Evolutionary conservation across 257 asterid genomes (phyloP).

Genomic region (Solanum acaule): DNA sequence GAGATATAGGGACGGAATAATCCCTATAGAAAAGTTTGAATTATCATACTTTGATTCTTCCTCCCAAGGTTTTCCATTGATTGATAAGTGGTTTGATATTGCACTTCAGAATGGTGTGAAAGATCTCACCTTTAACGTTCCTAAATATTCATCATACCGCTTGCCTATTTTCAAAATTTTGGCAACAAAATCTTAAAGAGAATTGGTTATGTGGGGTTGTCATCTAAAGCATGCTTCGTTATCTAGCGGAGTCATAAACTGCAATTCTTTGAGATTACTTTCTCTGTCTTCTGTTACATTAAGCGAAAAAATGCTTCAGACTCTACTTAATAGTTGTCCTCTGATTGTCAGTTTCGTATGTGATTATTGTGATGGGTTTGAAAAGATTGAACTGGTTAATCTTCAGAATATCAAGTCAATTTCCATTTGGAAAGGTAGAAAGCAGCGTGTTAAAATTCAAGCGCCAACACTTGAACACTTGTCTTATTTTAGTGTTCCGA

Average conservation of each 20-base stretch:
- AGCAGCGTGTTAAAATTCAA: not conserved
- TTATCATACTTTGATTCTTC: not conserved
- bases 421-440: not conserved
- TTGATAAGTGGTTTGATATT: not conserved
- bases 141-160: not conserved
- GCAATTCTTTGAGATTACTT: not conserved
- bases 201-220: not conserved
- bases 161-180: not conserved
- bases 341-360: not conserved
- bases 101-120: not conserved
- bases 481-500: not conserved
- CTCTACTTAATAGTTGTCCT: not conserved
- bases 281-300: not conserved
- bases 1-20: not conserved
- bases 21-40: not conserved
- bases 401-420: not conserved
- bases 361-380: not conserved
- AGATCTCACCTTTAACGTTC: not conserved
- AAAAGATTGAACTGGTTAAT: not conserved
- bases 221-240: not conserved
- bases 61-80: not conserved
- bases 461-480: not conserved
- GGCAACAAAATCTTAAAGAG: not conserved
- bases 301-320: not conserved
- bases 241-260: not conserved